phyloP scores from a whole-genome alignment of 768 basidiomycete species.

The Lactifluus volemus region DNA sequence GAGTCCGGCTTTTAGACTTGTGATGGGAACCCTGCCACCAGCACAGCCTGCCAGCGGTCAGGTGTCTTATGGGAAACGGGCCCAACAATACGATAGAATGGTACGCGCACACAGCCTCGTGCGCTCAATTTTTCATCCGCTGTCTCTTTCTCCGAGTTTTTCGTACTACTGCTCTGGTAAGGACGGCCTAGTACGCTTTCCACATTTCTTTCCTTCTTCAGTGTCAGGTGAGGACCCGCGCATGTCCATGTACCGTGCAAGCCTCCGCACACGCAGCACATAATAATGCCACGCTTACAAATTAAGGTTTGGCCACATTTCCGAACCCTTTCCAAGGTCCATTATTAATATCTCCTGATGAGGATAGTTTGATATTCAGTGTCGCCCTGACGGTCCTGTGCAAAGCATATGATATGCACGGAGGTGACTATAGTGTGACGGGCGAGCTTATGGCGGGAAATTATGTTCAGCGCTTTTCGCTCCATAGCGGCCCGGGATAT shows the following conservation, averaged over 20 bases:
- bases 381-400: neutral
- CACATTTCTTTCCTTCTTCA: no score
- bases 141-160: no score
- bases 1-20: no score
- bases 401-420: neutral
- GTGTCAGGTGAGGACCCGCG: neutral
- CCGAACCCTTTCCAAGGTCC: neutral
- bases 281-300: neutral
- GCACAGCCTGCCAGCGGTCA: no score
- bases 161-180: no score
- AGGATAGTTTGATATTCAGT: neutral
- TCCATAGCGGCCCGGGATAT: no score
- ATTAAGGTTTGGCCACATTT: neutral
- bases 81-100: no score
- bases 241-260: neutral
- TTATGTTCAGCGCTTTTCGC: neutral
- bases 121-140: neutral
- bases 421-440: no score
- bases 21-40: no score
- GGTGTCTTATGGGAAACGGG: no score
- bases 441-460: neutral
- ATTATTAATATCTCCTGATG: neutral
- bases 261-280: neutral
- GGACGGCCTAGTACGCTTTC: no score
- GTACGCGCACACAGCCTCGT: no score